A percentile compares a stretch with the other conserved stretches of the same genome.
Conservation (phyloP, 2,329 filamentous ascomycete species). For the Fusarium sp. region DNA sequence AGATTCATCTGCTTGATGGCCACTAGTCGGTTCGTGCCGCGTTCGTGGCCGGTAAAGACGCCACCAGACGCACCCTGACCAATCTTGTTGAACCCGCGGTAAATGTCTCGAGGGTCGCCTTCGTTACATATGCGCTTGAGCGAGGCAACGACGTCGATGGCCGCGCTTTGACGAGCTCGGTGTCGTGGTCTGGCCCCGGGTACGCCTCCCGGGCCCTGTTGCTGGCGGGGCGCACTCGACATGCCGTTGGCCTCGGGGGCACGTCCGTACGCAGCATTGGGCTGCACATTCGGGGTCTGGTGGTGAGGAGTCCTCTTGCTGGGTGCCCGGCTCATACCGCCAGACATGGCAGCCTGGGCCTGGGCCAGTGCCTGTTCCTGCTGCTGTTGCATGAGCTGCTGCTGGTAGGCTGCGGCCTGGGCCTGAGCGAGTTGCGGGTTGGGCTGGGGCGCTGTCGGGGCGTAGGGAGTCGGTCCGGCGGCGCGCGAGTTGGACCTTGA, state of each 20-base stretch:
- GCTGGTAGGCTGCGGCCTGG: conserved; percentile 69
- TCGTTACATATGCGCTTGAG: conserved; percentile 92
- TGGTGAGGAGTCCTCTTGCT: conserved; percentile 76
- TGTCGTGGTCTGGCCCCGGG: conserved; percentile 80
- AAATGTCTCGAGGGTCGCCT: conserved; percentile 90
- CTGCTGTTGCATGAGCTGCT: conserved; percentile 82
- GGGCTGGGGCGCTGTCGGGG: conserved; percentile 60
- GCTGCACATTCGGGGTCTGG: conserved; percentile 46
- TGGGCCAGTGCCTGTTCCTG: conserved; percentile 88
- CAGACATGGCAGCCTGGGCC: conserved; percentile 82
- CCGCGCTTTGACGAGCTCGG: conserved; percentile 83
- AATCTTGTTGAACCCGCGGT: conserved; percentile 92
- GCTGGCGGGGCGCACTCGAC: conserved; percentile 56
- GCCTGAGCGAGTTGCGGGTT: conserved; percentile 50
- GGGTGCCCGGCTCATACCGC: conserved; percentile 79
- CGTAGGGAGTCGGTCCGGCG: conserved; percentile 67
- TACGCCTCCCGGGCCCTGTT: conserved; percentile 53
- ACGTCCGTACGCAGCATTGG: conserved; percentile 49
- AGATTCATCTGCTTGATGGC: conserved; percentile 99
- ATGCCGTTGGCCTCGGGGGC: conserved; percentile 52
- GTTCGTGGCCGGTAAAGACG: conserved; percentile 92
- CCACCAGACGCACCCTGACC: conserved; percentile 97
- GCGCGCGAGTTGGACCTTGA: conserved; percentile 78
- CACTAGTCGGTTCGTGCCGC: conserved; percentile 87
- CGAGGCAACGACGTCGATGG: conserved; percentile 85